A percentile compares a stretch with the other conserved stretches of the same genome.
These are phyloP conservation scores for Rhizopus delemar DNA, from an alignment of 371 early-diverging fungal species.

Conservation along the genomic window DNA sequence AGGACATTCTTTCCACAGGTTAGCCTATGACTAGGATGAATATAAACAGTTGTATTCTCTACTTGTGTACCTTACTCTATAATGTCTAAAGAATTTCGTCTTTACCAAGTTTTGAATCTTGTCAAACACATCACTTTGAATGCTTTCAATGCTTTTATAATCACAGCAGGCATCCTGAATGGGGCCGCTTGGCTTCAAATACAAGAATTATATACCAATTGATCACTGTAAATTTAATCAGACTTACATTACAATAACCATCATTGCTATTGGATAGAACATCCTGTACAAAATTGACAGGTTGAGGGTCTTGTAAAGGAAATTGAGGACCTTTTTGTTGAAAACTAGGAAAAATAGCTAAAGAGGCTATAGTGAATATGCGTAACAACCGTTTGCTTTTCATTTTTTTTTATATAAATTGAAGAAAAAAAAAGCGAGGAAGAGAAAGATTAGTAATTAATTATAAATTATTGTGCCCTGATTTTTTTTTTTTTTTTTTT, in stretches of 20 bases:
- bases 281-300: constrained; percentile 39
- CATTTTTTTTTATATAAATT: background rate
- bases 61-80: constrained; percentile 58
- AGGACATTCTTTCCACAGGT: constrained; percentile 88
- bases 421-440: background rate
- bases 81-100: constrained; percentile 87
- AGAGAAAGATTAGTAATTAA: background rate
- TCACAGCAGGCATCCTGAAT: constrained; percentile 85
- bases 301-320: constrained; percentile 33
- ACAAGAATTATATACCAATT: background rate
- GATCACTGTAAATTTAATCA: background rate
- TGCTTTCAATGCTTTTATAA: constrained; percentile 75
- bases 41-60: background rate
- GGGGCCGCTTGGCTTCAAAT: constrained; percentile 60
- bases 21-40: constrained; percentile 56
- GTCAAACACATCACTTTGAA: constrained; percentile 68
- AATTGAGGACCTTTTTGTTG: constrained; percentile 24
- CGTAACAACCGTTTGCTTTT: background rate
- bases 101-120: constrained; percentile 72
- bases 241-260: constrained; percentile 50
- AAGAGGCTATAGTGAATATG: constrained; percentile 1
- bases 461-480: background rate
- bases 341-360: constrained; percentile 15
- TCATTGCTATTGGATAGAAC: constrained; percentile 27
- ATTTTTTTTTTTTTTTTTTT: too few relatives aligned